Conservation (phyloP, 2,329 filamentous ascomycete genomes). For the Alternaria viburni region DNA sequence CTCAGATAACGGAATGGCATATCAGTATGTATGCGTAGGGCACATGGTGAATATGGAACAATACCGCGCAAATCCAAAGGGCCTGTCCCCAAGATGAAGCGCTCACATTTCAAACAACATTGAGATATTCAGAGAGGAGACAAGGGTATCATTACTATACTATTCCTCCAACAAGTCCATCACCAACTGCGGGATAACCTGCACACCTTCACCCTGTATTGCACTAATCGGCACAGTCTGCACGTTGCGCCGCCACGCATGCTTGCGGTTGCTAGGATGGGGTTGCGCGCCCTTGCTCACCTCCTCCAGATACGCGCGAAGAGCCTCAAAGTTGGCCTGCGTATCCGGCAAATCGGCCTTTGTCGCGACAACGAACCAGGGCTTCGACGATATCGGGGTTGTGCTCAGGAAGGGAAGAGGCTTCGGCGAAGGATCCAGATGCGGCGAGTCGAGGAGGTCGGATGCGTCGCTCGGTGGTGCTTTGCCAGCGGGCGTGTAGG, state of each 20-base stretch:
- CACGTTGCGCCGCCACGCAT: constrained; percentile 64
- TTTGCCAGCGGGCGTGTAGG: constrained; percentile 50
- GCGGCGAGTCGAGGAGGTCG: constrained; percentile 29
- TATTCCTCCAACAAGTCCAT: constrained; percentile 65
- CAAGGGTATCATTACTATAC: constrained; percentile 11
- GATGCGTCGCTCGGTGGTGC: constrained; percentile 18
- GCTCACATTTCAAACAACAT: neutral
- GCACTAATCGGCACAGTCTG: constrained; percentile 85
- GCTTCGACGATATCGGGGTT: constrained; percentile 86
- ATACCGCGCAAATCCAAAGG: neutral
- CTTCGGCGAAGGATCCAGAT: constrained; percentile 31
- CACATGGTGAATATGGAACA: neutral
- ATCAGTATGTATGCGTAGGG: neutral
- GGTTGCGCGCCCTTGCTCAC: constrained; percentile 67
- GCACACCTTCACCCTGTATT: constrained; percentile 83
- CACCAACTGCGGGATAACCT: constrained; percentile 74
- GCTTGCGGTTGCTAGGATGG: constrained; percentile 75
- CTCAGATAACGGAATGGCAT: neutral
- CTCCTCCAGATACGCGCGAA: constrained; percentile 73
- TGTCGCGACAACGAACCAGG: constrained; percentile 95
- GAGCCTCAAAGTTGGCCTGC: constrained; percentile 72
- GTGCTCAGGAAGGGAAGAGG: constrained; percentile 57
- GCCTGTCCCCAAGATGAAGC: accelerated
- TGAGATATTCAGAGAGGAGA: too few relatives aligned
- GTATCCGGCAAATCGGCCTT: constrained; percentile 86